These are phyloP conservation scores for Crotalaria pallida DNA, from an alignment of 306 rosid species.

Conservation along the genomic window DNA sequence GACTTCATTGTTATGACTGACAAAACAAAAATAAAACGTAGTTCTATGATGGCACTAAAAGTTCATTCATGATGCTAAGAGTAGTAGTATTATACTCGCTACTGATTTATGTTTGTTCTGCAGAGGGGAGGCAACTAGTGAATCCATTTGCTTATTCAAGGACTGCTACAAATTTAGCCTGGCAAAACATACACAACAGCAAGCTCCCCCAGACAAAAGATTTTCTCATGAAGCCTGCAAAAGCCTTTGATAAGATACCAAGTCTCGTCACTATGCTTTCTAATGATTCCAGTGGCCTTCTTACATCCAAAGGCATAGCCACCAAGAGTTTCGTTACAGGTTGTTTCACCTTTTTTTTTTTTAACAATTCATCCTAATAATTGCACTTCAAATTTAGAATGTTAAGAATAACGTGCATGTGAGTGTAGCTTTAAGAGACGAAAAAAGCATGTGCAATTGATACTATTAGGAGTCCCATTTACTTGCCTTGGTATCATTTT, in stretches of 20 bases:
- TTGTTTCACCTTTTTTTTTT: slow-evolving; percentile 14
- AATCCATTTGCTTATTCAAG: slow-evolving; percentile 33
- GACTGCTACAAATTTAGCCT: slow-evolving; percentile 34
- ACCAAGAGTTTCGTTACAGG: slow-evolving; percentile 46
- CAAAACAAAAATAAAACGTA: background rate
- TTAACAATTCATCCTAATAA: background rate
- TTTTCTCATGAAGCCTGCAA: slow-evolving; percentile 44
- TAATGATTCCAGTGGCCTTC: slow-evolving; percentile 37
- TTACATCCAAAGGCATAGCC: slow-evolving; percentile 35
- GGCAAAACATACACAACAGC: slow-evolving; percentile 39
- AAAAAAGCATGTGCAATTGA: too few species aligned
- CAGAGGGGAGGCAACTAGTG: slow-evolving; percentile 59
- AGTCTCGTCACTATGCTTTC: slow-evolving; percentile 23
- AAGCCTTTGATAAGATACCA: slow-evolving; percentile 34
- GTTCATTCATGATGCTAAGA: background rate
- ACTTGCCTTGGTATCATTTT: too few species aligned
- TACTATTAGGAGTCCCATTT: too few species aligned
- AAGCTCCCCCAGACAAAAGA: slow-evolving; percentile 51
- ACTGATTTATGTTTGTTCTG: slow-evolving; percentile 1
- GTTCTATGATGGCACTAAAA: background rate
- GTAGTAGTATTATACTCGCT: background rate
- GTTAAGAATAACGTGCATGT: background rate
- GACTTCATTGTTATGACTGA: too few species aligned
- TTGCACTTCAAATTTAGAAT: background rate
- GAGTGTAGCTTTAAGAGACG: too few species aligned